Base-by-base conservation (phyloP, 106 monocot species). In the Acanthochlamys bracteata region DNA sequence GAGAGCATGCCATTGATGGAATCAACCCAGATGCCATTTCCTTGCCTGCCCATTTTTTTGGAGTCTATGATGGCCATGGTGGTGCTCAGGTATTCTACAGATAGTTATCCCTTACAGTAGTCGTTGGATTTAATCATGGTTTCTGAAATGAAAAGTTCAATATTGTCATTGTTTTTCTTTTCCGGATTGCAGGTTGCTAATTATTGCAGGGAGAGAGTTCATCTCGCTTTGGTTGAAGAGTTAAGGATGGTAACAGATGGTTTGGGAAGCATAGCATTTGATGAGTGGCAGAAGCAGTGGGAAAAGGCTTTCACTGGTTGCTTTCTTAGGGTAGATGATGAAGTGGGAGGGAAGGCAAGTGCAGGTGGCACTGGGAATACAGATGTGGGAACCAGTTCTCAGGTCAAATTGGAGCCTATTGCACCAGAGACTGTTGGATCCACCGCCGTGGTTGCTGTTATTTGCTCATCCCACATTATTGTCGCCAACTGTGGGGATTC, bases 401-500 rank as follows among this genome's bases (percentile, higher is more conserved):
- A 41, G 7, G 59, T n/a, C 21, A 24, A 43, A 52, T 25, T 27
- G 14, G 88, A 85, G 52, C 82, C 93, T 62, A 45, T 93, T 63
- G 93, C 89, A 1, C 85, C 89, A 0, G 93, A 93, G 74, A 89
- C 93, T 41, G 93, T 86, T 13, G 93, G 93, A 41, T 85, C 93
- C 25, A 93, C 93, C 27, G 89, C 93, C 26, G 83, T 93, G 4
- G 93, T 89, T 41, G 78, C 89, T 67, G 72, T 93, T 69, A 55
- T 93, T 39, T 93, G 88, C 47, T 89, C 88, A 58, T 85, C 93
- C 0, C 93, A 93, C 62, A 85, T 93, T 24, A 89, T 93, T 40
- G 47, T 93, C 15, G 82, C 93, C 23, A 93, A 89, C 25, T 89
- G 93, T 74, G 93, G 93, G n/a, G 93, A 93, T 81, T 93, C 93